Base-by-base conservation (phyloP, 805 yeast species). In the Candida gorgasii region DNA sequence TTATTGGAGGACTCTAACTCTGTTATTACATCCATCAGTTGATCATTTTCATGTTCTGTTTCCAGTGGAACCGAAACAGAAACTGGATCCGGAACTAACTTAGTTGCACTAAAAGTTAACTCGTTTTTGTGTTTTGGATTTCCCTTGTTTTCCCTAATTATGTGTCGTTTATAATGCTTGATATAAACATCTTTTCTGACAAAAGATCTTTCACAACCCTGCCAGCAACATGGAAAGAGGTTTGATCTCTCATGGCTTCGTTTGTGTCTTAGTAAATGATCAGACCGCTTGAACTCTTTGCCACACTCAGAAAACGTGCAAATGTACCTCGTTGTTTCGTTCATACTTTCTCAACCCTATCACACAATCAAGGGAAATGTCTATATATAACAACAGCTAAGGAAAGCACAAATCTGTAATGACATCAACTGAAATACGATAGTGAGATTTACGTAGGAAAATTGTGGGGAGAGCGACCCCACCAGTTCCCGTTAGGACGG, bases 211-310 rank as follows among this genome's bases (percentile, higher is more conserved):
- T 34, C 32, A 41, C 61, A 56, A 6, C 50, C 50, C 5, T 52
- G 50, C 51, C 53, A 49, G 9, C 39, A 16, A 35, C 61, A 56
- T 2, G 34, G 22, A 22, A 40, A 46, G n/a, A 31, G 37, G 7
- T 16, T 18, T 9, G 38, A 27, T 20, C 44, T 48, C 24, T 20
- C 24, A 42, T 81, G 86, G 53, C 80, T 81, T 40, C 78, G 62
- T 52, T 76, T 71, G 54, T 81, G 86, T 36, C 86, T 62, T 7
- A 82, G 65, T 16, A 81, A 58, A 60, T 81, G 85, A 52, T 81
- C 86, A 1, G 79, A 69, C 33, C 86, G 56, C 19, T 76, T 73
- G 50, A 81, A 81, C 28, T 20, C 24, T 20, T 20, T 20, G 9
- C 24, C 24, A 20, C 24, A 20, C 9, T 20, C 9, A 20, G 24